These are phyloP conservation scores for Talaromyces thailandensis DNA, from an alignment of 495 filamentous ascomycete genomes.

Conservation along the genomic window DNA sequence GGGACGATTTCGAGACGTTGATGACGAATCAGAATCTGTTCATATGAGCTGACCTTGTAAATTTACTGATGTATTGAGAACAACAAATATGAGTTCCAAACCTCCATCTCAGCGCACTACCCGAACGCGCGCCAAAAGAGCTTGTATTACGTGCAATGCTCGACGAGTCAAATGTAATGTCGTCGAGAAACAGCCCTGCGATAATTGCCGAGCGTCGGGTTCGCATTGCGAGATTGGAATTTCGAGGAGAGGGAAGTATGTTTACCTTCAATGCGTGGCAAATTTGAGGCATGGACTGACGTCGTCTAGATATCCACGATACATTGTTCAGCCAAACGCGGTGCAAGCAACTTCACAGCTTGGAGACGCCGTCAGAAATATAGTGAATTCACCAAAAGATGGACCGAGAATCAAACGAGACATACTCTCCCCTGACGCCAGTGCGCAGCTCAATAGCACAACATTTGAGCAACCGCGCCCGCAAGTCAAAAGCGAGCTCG, in stretches of 20 bases:
- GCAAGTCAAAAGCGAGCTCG: constrained; percentile 6
- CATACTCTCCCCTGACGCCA: constrained; percentile 4
- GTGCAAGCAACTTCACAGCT: constrained; percentile 9
- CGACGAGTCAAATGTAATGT: constrained; percentile 41
- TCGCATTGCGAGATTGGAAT: constrained; percentile 31
- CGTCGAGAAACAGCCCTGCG: constrained; percentile 31
- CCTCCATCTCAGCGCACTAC: not conserved
- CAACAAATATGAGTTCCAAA: constrained; percentile 1
- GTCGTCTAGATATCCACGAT: constrained; percentile 18
- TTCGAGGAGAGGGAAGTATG: constrained; percentile 37
- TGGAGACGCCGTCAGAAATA: constrained; percentile 8
- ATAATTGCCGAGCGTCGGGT: constrained; percentile 31
- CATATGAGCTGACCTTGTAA: not conserved
- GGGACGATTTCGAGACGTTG: not conserved
- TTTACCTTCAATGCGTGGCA: not conserved
- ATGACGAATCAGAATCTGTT: not conserved
- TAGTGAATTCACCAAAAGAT: not conserved
- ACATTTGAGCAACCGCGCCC: constrained; percentile 2
- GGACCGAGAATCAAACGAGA: not conserved
- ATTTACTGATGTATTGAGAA: not conserved
- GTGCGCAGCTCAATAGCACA: constrained; percentile 1
- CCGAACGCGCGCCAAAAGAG: constrained; percentile 30
- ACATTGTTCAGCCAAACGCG: constrained; percentile 2
- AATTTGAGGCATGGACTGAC: not conserved
- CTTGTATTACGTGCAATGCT: constrained; percentile 35